These are phyloP conservation scores for Corylus avellana DNA, from an alignment of 306 rosid species.

Conservation along the genomic window DNA sequence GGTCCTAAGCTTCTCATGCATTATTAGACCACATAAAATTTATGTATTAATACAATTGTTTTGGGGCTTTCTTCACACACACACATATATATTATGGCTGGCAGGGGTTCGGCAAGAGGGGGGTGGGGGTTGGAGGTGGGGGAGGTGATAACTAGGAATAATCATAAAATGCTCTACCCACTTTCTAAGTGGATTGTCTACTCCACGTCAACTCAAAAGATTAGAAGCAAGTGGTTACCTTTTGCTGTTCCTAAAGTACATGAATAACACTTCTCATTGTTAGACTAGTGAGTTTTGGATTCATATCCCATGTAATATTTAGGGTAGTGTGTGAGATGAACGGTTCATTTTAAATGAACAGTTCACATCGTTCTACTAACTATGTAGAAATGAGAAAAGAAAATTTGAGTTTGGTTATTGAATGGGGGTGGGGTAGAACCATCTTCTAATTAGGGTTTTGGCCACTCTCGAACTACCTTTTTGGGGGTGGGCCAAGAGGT, in stretches of 20 bases:
- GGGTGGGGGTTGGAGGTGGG: not conserved
- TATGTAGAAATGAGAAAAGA: no score
- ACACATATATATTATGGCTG: not conserved
- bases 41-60: not conserved
- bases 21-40: not conserved
- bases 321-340: no score
- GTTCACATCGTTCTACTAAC: no score
- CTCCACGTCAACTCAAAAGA: slow-evolving; percentile 8
- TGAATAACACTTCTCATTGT: not conserved
- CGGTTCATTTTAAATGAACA: not conserved
- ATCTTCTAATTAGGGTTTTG: no score
- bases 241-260: slow-evolving; percentile 14
- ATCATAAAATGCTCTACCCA: slow-evolving; percentile 32
- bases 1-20: not conserved
- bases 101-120: not conserved
- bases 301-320: no score
- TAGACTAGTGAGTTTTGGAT: not conserved
- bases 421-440: no score
- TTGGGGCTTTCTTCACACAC: not conserved
- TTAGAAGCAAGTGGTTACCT: not conserved
- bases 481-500: no score
- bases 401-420: no score
- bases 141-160: slow-evolving; percentile 19
- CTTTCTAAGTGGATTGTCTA: slow-evolving; percentile 34
- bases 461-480: no score